Base-by-base conservation (phyloP, 83 land plant genomes). In the Diphasiastrum complanatum region DNA sequence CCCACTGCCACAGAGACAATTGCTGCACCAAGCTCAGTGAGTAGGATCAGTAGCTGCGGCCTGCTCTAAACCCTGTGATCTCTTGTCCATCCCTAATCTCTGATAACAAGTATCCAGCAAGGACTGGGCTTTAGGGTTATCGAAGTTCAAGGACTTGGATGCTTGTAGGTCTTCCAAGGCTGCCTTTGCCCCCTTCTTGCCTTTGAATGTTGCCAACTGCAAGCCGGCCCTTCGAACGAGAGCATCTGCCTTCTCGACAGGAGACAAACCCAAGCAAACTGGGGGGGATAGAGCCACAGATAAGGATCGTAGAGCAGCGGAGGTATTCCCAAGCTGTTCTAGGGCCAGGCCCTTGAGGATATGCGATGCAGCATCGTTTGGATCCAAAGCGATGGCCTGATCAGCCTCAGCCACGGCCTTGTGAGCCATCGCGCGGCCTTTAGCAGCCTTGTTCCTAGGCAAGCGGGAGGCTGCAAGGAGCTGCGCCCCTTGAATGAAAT, bases 401-500 rank as follows among this genome's bases (percentile, higher is more conserved):
- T 85, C 87, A 63, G 80, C 83, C 61, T 89, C 96, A 45, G 63
- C 62, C 11, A 35, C 61, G 52, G 81, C 87, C 41, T 48, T 35
- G 11, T 49, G 54, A 40, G 89, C 83, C 3, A 77, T 52, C 23
- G 71, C 35, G 59, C 59, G 62, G 34, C 57, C 41, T 23, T 37
- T 10, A 28, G 78, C 25, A 29, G 68, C 16, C 6, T 18, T 25
- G 4, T 5, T 33, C 60, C 18, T 6, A 64, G 72, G 2, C 50
- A 77, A 54, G 51, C 85, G 72, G 51, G 93, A 79, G 34, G 67
- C 72, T 40, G 83, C 60, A 16, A 87, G 73, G 60, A 77, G 79
- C 78, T 83, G 81, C 24, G 93, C 93, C 26, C 83, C 93, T 45
- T 46, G 18, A 63, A 87, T 78, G 76, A 87, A 87, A 72, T 84